Evolutionary conservation across 108 stramenopile genomes (phyloP), one percentile per base, ranked within the genome.

Genomic region (Cyclotella baltica): DNA sequence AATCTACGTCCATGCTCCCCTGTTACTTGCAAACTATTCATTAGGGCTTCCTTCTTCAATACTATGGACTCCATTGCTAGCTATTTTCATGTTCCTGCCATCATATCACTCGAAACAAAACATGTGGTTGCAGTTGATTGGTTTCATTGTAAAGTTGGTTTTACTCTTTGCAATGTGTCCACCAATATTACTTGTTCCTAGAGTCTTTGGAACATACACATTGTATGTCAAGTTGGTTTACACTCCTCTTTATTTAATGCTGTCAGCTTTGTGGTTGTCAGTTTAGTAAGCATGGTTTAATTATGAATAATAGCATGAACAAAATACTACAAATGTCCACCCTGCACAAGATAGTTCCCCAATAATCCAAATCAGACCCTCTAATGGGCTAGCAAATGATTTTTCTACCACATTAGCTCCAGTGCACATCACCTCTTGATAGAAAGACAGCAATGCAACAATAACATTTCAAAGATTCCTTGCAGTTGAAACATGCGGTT

Each of bases 11-110:
- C 85, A 92, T 56, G 88, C 86, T 23, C 92, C 95, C 19, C 70
- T 96, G 35, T 78, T 91, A 4, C 86, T 96, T 68, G 74, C 85
- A 22, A 86, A 96, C 70, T 85, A 89, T 15, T 83, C 93, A 8
- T 59, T 96, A 43, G 86, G 87, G 13, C 88, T 90, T 72, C 80
- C 90, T 46, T 93, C 92, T 15, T 75, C 92, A 0, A n/a, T 86
- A 22, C 51, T 96, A 38, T 92, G 88, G 90, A 74, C 87, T 1
- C 90, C 91, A 11, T 52, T 92, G 20, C 65, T 92, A 28, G 87
- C 91, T 35, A 88, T 88, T 68, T 62, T 86, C 18, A 71, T 78
- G 50, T 37, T 81, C 19, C 38, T 80, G 18, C 70, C 70, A 37
- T 56, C 75, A 27, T 13, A 47, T 27, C 27, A 9, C 6, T 28